phyloP scores from a whole-genome alignment of 2,329 filamentous ascomycete species.

The Ascochyta clinopodiicola region DNA sequence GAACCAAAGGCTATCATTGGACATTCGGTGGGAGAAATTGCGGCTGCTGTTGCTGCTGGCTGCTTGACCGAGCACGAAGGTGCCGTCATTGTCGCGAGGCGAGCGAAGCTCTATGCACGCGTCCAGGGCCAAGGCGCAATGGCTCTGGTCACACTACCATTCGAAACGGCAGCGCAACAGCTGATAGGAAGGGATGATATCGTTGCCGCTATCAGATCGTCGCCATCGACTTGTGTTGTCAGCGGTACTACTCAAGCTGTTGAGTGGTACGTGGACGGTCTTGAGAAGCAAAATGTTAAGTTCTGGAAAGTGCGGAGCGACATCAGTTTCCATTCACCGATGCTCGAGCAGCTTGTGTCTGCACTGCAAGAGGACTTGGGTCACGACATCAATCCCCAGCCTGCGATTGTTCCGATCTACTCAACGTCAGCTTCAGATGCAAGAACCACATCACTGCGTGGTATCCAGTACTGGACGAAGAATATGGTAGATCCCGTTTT shows the following conservation, averaged over 20 bases:
- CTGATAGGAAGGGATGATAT: constrained; percentile 34
- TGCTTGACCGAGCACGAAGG: constrained; percentile 46
- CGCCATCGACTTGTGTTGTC: constrained; percentile 47
- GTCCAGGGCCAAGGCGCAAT: constrained; percentile 43
- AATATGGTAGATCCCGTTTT: constrained; percentile 51
- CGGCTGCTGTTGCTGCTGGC: constrained; percentile 41
- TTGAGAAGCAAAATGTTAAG: constrained; percentile 37
- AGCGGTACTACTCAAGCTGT: constrained; percentile 35
- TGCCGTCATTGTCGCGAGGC: constrained; percentile 42
- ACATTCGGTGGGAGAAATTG: constrained; percentile 54
- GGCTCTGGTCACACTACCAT: constrained; percentile 44
- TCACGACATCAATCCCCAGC: constrained; percentile 17
- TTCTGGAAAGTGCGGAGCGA: constrained; percentile 49
- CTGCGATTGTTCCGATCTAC: constrained; percentile 42
- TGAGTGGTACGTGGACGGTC: constrained; percentile 22
- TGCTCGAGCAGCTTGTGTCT: constrained; percentile 40
- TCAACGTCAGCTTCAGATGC: constrained; percentile 45
- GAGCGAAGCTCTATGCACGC: constrained; percentile 42
- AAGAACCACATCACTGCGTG: constrained; percentile 28
- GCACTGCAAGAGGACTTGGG: constrained; percentile 32
- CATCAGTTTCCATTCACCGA: constrained; percentile 52
- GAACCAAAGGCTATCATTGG: constrained; percentile 49
- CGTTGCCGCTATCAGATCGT: constrained; percentile 46
- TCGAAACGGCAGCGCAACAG: constrained; percentile 30
- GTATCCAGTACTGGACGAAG: constrained; percentile 48